Evolutionary conservation across 345 rosid species (phyloP), one percentile per base, ranked within the genome.

Genomic region (Boechera retrofracta): DNA sequence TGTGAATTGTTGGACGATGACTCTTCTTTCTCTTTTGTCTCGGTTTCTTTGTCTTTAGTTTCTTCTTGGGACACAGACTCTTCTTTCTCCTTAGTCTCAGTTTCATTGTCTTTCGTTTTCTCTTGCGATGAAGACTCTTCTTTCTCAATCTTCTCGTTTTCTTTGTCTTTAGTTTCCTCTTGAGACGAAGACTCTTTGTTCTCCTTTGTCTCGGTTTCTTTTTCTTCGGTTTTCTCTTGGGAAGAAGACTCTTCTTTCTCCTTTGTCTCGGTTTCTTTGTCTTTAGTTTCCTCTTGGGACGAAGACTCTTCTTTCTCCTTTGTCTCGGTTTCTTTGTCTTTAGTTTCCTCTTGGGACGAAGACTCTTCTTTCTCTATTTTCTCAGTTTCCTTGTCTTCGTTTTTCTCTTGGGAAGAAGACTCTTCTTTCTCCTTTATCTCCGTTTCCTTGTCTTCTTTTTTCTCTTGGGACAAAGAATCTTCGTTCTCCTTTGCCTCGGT

Each of bases 1-100:
- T 45, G 42, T 67, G 74, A 69, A 5, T 77, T 58, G 7, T 45
- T 63, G 59, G 70, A 62, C 4, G 75, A 60, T 51, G 74, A 67
- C 73, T 76, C 79, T 59, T 68, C 74, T 29, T 68, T 51, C 69
- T 38, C 79, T 0, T 4, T 58, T 12, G 41, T 52, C 29, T 67
- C 33, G 1, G 16, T 5, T 57, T 48, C 73, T 0, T 58, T 36
- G n/a, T 58, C 67, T 36, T 36, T 10, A 0, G 1, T 67, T 5
- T 42, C 10, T 53, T 67, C 73, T 28, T 49, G 42, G 0, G 67
- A 36, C 0, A 1, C 16, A 58, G 68, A 49, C 8, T 29, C 73
- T 36, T 75, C 67, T 59, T 58, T 75, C 61, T 48, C 73, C 16
- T 16, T 16, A 16, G 16, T 52, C 29, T 67, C 33, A 1, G 16